Percentiles rank a stretch among this genome's conserved stretches.
phyloP scores from a whole-genome alignment of 2,329 filamentous ascomycete species.

The Fusarium globosum region DNA sequence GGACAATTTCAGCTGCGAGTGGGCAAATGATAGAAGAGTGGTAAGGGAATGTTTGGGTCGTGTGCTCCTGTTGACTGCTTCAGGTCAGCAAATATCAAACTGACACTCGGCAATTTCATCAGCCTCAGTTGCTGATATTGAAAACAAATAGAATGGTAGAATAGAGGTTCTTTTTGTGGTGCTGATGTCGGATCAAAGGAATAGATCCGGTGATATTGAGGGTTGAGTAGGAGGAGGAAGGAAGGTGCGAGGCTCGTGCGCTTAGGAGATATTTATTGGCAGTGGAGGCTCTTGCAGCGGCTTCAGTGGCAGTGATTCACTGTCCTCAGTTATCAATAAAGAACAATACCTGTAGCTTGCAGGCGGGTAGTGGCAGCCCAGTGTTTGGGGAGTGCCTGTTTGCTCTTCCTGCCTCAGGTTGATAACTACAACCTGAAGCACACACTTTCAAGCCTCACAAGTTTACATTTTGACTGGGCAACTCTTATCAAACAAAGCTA shows the following conservation, averaged over 20 bases:
- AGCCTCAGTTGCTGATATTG: not conserved
- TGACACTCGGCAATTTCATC: not conserved
- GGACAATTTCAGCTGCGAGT: too few relatives aligned
- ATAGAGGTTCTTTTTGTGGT: not conserved
- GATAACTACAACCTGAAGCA: not conserved
- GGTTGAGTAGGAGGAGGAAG: conserved; percentile 8
- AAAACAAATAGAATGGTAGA: not conserved
- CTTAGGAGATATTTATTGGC: not conserved
- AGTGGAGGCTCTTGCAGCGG: not conserved
- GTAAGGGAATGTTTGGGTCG: not conserved
- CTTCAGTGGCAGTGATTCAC: conserved; percentile 21
- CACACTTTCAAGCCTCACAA: not conserved
- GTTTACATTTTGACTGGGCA: not conserved
- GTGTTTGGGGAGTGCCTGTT: not conserved
- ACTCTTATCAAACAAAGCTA: not conserved
- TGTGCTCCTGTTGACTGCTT: not conserved
- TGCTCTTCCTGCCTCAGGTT: not conserved
- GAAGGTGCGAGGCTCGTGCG: not conserved
- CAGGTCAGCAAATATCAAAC: not conserved
- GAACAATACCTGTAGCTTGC: not conserved
- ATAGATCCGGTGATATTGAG: not conserved
- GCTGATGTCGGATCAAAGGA: not conserved
- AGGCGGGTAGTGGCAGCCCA: not conserved
- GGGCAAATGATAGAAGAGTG: not conserved
- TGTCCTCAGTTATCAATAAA: not conserved